Evolutionary conservation across 148 eudicot genomes (phyloP).

Genomic region (Rhododendron ovatum): DNA sequence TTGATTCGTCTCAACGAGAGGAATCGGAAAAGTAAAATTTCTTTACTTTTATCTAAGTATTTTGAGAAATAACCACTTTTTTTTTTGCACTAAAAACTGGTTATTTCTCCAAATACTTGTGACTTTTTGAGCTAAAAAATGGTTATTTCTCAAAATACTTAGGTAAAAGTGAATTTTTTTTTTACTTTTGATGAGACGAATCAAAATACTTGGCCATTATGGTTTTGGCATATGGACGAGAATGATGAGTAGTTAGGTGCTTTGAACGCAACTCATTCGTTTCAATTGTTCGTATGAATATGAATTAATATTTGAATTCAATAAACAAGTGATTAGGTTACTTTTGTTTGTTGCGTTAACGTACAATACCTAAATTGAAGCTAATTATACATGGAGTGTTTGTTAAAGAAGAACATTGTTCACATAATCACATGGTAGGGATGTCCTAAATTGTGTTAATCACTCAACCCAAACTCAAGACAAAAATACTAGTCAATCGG

Average conservation of each 20-base stretch:
- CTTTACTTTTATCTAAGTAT: no score
- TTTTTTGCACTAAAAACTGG: no score
- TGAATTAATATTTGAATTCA: background rate
- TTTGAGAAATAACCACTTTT: no score
- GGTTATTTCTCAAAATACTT: no score
- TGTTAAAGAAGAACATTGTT: background rate
- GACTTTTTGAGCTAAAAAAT: no score
- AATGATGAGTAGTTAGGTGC: background rate
- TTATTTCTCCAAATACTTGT: no score
- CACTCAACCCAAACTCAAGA: no score
- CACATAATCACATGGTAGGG: background rate
- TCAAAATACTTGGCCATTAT: background rate
- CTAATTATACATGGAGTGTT: background rate
- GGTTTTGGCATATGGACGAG: background rate
- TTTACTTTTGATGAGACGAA: no score
- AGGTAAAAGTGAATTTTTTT: no score
- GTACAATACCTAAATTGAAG: background rate
- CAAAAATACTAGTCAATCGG: background rate
- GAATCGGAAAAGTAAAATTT: no score
- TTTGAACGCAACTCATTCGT: background rate
- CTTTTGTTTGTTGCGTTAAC: background rate
- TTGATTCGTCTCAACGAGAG: no score
- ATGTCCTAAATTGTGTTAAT: no score
- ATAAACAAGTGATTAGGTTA: background rate
- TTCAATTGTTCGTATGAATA: background rate